These are phyloP conservation scores for Hypoxylon sp. DNA, from an alignment of 2,329 filamentous ascomycete genomes.

Conservation along the genomic window DNA sequence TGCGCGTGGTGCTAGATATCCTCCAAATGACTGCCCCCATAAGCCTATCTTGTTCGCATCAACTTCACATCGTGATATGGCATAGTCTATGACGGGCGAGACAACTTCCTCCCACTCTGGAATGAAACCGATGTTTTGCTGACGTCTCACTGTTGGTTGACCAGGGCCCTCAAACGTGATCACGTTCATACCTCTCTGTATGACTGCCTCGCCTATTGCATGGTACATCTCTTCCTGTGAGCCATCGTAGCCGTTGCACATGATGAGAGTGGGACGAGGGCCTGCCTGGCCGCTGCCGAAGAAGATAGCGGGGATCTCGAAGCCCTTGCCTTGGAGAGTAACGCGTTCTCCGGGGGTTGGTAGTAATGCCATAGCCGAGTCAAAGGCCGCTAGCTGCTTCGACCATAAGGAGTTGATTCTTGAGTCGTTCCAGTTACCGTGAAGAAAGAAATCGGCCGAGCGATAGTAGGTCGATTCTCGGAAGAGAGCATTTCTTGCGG, in stretches of 20 bases:
- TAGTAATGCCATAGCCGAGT: slow-evolving; percentile 52
- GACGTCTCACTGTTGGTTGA: slow-evolving; percentile 41
- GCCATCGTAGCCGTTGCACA: slow-evolving; percentile 57
- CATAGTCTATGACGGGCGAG: slow-evolving; percentile 43
- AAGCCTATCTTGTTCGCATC: slow-evolving; percentile 37
- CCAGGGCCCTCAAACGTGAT: slow-evolving; percentile 45
- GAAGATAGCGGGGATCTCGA: slow-evolving; percentile 46
- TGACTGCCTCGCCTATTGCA: slow-evolving; percentile 48
- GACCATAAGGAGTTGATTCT: slow-evolving; percentile 54
- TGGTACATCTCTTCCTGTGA: slow-evolving; percentile 59
- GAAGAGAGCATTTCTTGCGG: slow-evolving; percentile 54
- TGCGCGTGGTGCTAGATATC: slow-evolving; percentile 43
- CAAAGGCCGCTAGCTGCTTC: slow-evolving; percentile 53
- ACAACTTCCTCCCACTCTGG: slow-evolving; percentile 45
- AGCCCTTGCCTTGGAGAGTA: slow-evolving; percentile 49
- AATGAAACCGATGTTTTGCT: slow-evolving; percentile 46
- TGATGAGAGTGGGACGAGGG: slow-evolving; percentile 54
- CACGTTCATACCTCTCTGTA: slow-evolving; percentile 53
- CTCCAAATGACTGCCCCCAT: slow-evolving; percentile 39
- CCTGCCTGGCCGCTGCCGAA: slow-evolving; percentile 36
- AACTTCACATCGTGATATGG: slow-evolving; percentile 33
- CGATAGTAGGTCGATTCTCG: slow-evolving; percentile 57
- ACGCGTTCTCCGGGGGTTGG: slow-evolving; percentile 54
- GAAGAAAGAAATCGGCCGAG: slow-evolving; percentile 57
- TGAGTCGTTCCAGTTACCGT: slow-evolving; percentile 56